Evolutionary conservation across 495 filamentous ascomycete species (phyloP), one percentile per base, ranked within the genome.

Genomic region (Neurospora hispaniola): DNA sequence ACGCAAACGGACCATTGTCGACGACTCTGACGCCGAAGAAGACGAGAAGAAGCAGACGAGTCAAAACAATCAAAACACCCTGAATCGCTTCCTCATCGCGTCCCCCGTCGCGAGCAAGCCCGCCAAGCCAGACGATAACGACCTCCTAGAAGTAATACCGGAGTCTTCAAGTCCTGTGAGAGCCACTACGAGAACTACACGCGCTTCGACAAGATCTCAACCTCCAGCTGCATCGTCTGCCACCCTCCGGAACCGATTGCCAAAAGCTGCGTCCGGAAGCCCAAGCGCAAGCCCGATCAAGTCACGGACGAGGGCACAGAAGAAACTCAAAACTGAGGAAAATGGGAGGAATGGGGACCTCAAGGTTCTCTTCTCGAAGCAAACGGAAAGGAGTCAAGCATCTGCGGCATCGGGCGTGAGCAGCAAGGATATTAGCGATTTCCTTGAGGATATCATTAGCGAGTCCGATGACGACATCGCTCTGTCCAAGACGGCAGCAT

Each of bases 241-340:
- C 69, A 39, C 70, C 35, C 40, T 74, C 43, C 71, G 70, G 44
- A 71, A 62, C 72, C 73, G 74, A 9, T 71, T 73, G 59, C 8
- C 69, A 40, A 75, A 69, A 23, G 71, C 73, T 44, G 43, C 73
- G 14, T 71, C 74, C 31, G 81, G 82, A 48, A 86, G 83, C 75
- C 78, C 84, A 8, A 87, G 84, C 74, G 79, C 80, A n/a, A 88
- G 85, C 73, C 86, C 86, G 0, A 80, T 84, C 70, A 88, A 88
- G 74, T 69, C 68, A 3, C 73, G 78, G 38, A 80, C 73, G 2
- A 68, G 69, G 27, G 72, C 73, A 71, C 77, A 74, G n/a, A 85
- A 80, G 75, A 83, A 80, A 70, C 78, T 75, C 7, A 81, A 77
- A 68, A 72, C 74, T 11, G 81, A 82, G 42, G 83, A 84, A 69